These are phyloP conservation scores for Rhizoclosmatium sp. DNA, from an alignment of 192 early-diverging fungal genomes.

Conservation along the genomic window DNA sequence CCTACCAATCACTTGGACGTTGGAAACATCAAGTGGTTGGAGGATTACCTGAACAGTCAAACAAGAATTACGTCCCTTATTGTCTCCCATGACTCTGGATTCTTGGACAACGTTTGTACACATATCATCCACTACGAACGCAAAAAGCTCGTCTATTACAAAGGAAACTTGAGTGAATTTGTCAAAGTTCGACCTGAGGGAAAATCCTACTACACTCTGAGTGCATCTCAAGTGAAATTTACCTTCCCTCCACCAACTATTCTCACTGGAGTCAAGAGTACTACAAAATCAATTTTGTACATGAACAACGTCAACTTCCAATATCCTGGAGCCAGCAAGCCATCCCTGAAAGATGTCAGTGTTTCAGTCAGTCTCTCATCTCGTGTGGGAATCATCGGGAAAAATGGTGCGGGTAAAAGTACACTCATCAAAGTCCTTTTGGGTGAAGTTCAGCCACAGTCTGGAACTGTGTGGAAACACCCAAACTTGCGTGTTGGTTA, in stretches of 20 bases:
- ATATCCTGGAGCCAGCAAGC: slow-evolving; percentile 72
- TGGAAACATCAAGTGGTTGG: slow-evolving; percentile 77
- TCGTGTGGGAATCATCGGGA: slow-evolving; percentile 81
- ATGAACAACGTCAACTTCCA: slow-evolving; percentile 75
- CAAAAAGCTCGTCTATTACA: slow-evolving; percentile 80
- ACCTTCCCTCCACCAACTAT: slow-evolving; percentile 78
- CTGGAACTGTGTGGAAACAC: slow-evolving; percentile 81
- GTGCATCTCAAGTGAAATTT: slow-evolving; percentile 75
- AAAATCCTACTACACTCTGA: slow-evolving; percentile 78
- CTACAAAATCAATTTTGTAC: slow-evolving; percentile 79
- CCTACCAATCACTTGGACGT: slow-evolving; percentile 92
- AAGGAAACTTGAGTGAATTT: slow-evolving; percentile 82
- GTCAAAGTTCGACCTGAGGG: slow-evolving; percentile 76
- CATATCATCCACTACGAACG: slow-evolving; percentile 82
- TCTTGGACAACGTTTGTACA: slow-evolving; percentile 82
- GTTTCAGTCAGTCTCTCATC: slow-evolving; percentile 76
- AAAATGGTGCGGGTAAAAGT: slow-evolving; percentile 63
- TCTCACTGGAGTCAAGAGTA: slow-evolving; percentile 76
- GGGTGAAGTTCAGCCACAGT: slow-evolving; percentile 76
- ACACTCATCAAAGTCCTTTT: slow-evolving; percentile 72
- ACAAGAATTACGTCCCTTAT: slow-evolving; percentile 75
- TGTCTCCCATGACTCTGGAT: slow-evolving; percentile 84
- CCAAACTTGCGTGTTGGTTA: slow-evolving; percentile 85
- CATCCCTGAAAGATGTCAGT: slow-evolving; percentile 68
- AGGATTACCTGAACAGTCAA: slow-evolving; percentile 72